phyloP scores from a whole-genome alignment of 768 basidiomycete species.

The Chalciporus chontae region DNA sequence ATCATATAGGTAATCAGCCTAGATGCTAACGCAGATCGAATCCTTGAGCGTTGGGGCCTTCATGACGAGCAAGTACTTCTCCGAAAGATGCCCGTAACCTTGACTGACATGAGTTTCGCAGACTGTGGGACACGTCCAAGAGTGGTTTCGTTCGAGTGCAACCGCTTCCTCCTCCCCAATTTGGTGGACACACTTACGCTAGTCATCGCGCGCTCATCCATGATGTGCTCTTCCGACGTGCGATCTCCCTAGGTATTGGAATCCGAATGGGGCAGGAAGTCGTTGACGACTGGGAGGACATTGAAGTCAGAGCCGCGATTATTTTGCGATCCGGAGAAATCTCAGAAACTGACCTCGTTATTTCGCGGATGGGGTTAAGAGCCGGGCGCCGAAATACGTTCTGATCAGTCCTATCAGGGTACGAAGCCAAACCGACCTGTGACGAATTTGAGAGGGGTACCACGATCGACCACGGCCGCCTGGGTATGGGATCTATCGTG shows the following conservation, averaged over 20 bases:
- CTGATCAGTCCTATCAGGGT: constrained; percentile 11
- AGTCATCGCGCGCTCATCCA: constrained; percentile 24
- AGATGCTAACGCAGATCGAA: constrained; percentile 23
- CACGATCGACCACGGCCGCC: constrained; percentile 25
- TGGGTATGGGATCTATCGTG: constrained; percentile 28
- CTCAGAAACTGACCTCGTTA: constrained; percentile 23
- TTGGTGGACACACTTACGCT: constrained; percentile 19
- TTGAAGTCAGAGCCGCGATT: constrained; percentile 11
- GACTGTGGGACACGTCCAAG: constrained; percentile 22
- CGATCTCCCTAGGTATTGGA: constrained; percentile 21
- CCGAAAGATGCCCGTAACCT: neutral
- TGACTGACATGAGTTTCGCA: neutral
- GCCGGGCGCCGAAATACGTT: constrained; percentile 19
- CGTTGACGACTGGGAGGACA: constrained; percentile 19
- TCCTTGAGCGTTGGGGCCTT: constrained; percentile 28
- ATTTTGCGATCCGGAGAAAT: constrained; percentile 15
- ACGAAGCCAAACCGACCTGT: neutral
- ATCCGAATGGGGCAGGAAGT: constrained; percentile 23
- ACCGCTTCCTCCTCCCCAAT: constrained; percentile 8
- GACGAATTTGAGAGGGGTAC: constrained; percentile 16
- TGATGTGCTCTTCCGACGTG: constrained; percentile 19
- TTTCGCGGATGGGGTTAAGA: constrained; percentile 29
- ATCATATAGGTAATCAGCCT: constrained; percentile 19
- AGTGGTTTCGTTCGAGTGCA: constrained; percentile 23
- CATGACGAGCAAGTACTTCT: constrained; percentile 18